phyloP scores from a whole-genome alignment of 495 filamentous ascomycete species.

The Umbilicaria muhlenbergii region DNA sequence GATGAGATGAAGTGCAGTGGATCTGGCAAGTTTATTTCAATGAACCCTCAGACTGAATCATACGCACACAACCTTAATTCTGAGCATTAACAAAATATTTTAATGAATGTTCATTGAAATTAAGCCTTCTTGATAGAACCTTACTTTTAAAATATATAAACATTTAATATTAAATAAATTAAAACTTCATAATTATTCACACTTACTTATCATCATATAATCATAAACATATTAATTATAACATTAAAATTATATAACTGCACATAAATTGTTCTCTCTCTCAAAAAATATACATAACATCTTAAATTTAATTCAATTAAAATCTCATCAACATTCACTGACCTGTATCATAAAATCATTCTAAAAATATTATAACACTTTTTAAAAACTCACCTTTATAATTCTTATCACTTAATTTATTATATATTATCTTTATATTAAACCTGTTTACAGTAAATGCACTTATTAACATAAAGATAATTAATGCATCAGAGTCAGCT shows the following conservation, averaged over 20 bases:
- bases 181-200: background rate
- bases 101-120: no score
- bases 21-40: no score
- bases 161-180: conserved; percentile 1
- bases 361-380: background rate
- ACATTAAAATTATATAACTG: background rate
- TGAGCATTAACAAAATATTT: no score
- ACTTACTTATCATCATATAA: background rate
- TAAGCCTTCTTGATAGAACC: no score
- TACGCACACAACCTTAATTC: no score
- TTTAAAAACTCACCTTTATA: background rate
- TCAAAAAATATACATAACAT: background rate
- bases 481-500: no score
- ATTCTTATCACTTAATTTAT: background rate
- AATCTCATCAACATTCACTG: background rate
- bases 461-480: background rate
- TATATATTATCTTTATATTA: background rate
- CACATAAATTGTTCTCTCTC: background rate
- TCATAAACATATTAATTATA: background rate
- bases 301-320: background rate
- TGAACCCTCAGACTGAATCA: no score
- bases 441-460: no score
- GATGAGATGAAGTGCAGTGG: no score
- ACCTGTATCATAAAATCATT: background rate
- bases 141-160: background rate